Evolutionary conservation across 108 stramenopile species (phyloP).

Genomic region (Chaetoceros tenuissimus): DNA sequence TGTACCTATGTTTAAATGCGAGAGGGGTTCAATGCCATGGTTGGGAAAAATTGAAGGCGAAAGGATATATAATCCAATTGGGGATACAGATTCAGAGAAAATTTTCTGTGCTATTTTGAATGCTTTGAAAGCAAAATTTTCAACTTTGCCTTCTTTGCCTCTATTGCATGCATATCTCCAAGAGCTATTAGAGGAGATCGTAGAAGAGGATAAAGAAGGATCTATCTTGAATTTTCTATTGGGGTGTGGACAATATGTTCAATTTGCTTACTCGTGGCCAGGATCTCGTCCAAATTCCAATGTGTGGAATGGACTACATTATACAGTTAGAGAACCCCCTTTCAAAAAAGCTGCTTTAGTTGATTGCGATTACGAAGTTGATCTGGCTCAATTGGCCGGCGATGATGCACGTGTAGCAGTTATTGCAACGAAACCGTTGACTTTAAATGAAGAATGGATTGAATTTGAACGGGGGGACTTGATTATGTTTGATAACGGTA

Average conservation of each 20-base stretch:
- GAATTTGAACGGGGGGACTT: slow-evolving; percentile 57
- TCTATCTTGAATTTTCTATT: slow-evolving; percentile 79
- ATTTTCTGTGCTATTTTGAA: slow-evolving; percentile 78
- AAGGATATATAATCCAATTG: slow-evolving; percentile 56
- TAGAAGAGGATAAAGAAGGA: slow-evolving; percentile 29
- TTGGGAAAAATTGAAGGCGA: slow-evolving; percentile 15
- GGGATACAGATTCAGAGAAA: slow-evolving; percentile 74
- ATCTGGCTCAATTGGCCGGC: slow-evolving; percentile 47
- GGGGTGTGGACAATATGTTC: slow-evolving; percentile 49
- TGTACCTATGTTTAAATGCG: slow-evolving; percentile 35
- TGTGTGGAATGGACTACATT: slow-evolving; percentile 81
- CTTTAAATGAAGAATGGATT: slow-evolving; percentile 59
- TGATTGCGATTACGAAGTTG: slow-evolving; percentile 49
- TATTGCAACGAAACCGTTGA: slow-evolving; percentile 77
- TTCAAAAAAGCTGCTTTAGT: slow-evolving; percentile 24
- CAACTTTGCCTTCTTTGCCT: slow-evolving; percentile 49
- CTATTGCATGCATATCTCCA: slow-evolving; percentile 52
- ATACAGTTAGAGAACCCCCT: slow-evolving; percentile 55
- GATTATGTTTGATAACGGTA: slow-evolving; percentile 62
- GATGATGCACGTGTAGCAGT: slow-evolving; percentile 61
- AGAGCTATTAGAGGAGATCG: slow-evolving; percentile 48
- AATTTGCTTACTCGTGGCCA: slow-evolving; percentile 71
- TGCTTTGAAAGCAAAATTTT: slow-evolving; percentile 54
- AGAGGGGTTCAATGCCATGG: slow-evolving; percentile 11
- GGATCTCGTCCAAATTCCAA: slow-evolving; percentile 58